A percentile compares a stretch with the other conserved stretches of the same genome.
Conservation (phyloP, 805 yeast species). For the Suhomyces vadensis region DNA sequence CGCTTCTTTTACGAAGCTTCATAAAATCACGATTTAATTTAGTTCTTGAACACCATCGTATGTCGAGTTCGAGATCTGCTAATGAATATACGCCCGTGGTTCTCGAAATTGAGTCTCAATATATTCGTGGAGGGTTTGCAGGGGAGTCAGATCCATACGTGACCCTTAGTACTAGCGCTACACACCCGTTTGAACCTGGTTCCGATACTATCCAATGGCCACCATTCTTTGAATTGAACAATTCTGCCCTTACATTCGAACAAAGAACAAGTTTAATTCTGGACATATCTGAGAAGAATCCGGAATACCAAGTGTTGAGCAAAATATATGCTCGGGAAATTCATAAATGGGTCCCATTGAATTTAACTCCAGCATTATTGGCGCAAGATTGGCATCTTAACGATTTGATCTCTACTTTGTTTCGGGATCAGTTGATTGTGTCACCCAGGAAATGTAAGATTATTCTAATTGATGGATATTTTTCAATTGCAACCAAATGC, state of each 20-base stretch:
- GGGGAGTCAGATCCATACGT: slow-evolving; percentile 23
- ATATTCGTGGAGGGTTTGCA: slow-evolving; percentile 26
- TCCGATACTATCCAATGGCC: slow-evolving; percentile 16
- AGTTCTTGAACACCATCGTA: neutral
- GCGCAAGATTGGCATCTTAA: slow-evolving; percentile 2
- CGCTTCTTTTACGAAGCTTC: too few species aligned
- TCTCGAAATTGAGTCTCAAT: slow-evolving; percentile 20
- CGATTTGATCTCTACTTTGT: neutral
- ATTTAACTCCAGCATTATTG: neutral
- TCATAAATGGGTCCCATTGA: slow-evolving; percentile 11
- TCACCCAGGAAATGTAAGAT: slow-evolving; percentile 22
- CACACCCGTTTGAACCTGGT: neutral
- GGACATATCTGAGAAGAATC: neutral
- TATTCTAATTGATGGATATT: slow-evolving; percentile 20
- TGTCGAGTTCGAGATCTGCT: slow-evolving; percentile 1
- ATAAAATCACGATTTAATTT: too few species aligned
- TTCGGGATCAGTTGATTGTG: slow-evolving; percentile 14
- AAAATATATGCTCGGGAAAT: slow-evolving; percentile 12
- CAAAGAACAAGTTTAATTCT: slow-evolving; percentile 13
- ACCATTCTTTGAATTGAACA: slow-evolving; percentile 20
- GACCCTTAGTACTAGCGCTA: slow-evolving; percentile 1
- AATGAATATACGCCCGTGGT: slow-evolving; percentile 19
- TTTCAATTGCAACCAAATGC: slow-evolving; percentile 17
- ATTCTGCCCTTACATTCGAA: slow-evolving; percentile 18
- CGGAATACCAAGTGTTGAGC: slow-evolving; percentile 5